Evolutionary conservation across 2,329 filamentous ascomycete genomes (phyloP).

Genomic region (Hyphodiscus sp.): DNA sequence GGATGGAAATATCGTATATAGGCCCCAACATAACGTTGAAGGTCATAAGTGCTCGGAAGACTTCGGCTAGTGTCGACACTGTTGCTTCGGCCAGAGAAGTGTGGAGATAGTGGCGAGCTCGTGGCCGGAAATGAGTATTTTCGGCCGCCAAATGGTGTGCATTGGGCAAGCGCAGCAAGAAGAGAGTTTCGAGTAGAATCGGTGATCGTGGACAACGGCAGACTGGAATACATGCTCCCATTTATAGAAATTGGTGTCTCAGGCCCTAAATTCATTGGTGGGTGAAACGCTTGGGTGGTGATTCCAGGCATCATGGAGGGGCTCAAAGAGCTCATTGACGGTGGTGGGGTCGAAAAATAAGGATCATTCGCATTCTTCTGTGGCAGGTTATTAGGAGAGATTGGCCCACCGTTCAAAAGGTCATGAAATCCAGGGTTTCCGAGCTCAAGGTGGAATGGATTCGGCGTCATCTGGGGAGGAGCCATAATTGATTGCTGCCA

Average conservation of each 20-base stretch:
- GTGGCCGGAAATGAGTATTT: conserved; percentile 58
- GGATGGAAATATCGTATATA: conserved; percentile 93
- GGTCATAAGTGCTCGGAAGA: conserved; percentile 74
- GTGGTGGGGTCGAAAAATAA: conserved; percentile 73
- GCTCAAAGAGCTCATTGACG: conserved; percentile 67
- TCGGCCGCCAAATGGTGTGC: conserved; percentile 49
- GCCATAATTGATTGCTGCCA: conserved; percentile 66
- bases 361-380: conserved; percentile 67
- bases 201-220: conserved; percentile 57
- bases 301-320: conserved; percentile 64
- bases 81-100: conserved; percentile 42
- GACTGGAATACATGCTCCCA: conserved; percentile 48
- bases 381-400: conserved; percentile 70
- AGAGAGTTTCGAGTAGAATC: conserved; percentile 58
- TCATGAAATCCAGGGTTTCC: conserved; percentile 71
- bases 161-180: conserved; percentile 51
- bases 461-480: conserved; percentile 57
- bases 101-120: conserved; percentile 48
- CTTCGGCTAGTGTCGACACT: conserved; percentile 47
- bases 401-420: conserved; percentile 61
- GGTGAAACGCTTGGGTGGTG: conserved; percentile 54
- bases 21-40: conserved; percentile 83
- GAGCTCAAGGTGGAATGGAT: conserved; percentile 70
- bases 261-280: conserved; percentile 62
- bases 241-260: conserved; percentile 68